Base-by-base conservation (phyloP, 805 yeast genomes). In the Priceomyces carsonii region DNA sequence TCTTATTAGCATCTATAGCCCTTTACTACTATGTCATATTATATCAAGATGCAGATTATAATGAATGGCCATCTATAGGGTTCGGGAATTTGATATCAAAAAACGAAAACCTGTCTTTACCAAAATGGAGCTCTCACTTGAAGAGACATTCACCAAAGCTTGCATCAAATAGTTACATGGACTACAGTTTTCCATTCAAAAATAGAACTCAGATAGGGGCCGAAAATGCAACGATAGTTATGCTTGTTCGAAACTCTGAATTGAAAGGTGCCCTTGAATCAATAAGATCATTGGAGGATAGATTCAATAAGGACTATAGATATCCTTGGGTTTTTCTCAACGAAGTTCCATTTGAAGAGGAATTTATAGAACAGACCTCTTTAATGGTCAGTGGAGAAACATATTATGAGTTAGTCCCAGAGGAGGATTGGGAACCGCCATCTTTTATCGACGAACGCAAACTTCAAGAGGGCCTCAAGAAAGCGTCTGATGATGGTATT, bases 241-340 rank as follows among this genome's bases (percentile, higher is more conserved):
- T 90, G 95, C 73, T 90, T 18, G 95, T 85, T 25, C 68, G 97
- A 36, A 89, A 89, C 55, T 69, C 74, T 63, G 97, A 89, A 57
- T 59, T 89, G 8, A 69, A 73, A 8, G 89, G 83, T 1, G 95
- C 93, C 0, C 58, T 89, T 14, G 38, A 42, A 18, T 63, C 71
- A 8, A 68, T 69, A 58, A 48, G 73, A 34, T 63, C 69, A 15
- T 51, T 69, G 10, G 73, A 69, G 39, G 73, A 69, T 41, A 42
- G 73, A 25, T 69, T 69, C 48, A 69, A 69, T 36, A 43, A 51
- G 22, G 40, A 65, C 34, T 68, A 61, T 38, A 51, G 48, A 28
- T 69, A 69, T 38, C 73, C 73, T 1, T 68, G 73, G 73, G 70
- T 68, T 3, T 69, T 69, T 34, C 43, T 68, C 20, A 69, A 69